Conservation (phyloP, 2,329 filamentous ascomycete genomes). For the Lomentospora prolificans region DNA sequence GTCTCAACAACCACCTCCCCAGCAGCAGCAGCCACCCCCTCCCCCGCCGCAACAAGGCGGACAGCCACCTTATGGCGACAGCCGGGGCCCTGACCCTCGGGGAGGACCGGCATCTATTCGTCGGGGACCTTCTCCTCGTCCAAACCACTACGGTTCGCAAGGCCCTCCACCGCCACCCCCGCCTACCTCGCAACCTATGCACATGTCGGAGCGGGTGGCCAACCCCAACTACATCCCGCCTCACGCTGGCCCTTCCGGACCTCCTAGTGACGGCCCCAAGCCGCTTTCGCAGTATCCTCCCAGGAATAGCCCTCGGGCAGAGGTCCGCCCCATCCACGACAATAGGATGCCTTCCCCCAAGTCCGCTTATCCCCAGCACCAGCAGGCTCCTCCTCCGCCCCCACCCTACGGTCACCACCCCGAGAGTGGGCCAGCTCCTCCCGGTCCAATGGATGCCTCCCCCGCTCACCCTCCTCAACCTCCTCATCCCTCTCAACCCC, state of each 20-base stretch:
- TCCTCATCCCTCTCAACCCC: slow-evolving; percentile 17
- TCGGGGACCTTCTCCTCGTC: slow-evolving; percentile 45
- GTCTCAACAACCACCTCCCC: slow-evolving; percentile 9
- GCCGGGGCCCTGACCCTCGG: slow-evolving; percentile 13
- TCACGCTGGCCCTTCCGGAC: slow-evolving; percentile 23
- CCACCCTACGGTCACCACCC: slow-evolving; percentile 58
- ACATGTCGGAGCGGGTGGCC: slow-evolving; percentile 32
- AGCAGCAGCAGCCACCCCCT: slow-evolving; percentile 34
- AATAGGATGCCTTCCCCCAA: slow-evolving; percentile 87
- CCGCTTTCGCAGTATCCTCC: slow-evolving; percentile 54
- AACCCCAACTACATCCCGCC: slow-evolving; percentile 53
- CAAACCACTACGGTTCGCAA: slow-evolving; percentile 38
- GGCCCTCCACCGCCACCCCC: slow-evolving; percentile 39
- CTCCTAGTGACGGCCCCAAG: slow-evolving; percentile 10
- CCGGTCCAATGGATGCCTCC: slow-evolving; percentile 54
- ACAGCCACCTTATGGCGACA: slow-evolving; percentile 8
- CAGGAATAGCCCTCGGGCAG: slow-evolving; percentile 69
- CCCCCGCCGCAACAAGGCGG: slow-evolving; percentile 45
- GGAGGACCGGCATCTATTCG: slow-evolving; percentile 22
- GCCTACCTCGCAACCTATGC: slow-evolving; percentile 30
- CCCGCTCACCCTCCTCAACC: slow-evolving; percentile 27
- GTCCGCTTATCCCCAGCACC: slow-evolving; percentile 72
- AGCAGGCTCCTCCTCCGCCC: slow-evolving; percentile 30
- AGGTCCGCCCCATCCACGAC: slow-evolving; percentile 73
- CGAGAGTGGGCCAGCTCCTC: slow-evolving; percentile 37